A percentile compares a stretch with the other conserved stretches of the same genome.
These are phyloP conservation scores for Ascochyta rabiei DNA, from an alignment of 2,329 filamentous ascomycete genomes.

Conservation along the genomic window DNA sequence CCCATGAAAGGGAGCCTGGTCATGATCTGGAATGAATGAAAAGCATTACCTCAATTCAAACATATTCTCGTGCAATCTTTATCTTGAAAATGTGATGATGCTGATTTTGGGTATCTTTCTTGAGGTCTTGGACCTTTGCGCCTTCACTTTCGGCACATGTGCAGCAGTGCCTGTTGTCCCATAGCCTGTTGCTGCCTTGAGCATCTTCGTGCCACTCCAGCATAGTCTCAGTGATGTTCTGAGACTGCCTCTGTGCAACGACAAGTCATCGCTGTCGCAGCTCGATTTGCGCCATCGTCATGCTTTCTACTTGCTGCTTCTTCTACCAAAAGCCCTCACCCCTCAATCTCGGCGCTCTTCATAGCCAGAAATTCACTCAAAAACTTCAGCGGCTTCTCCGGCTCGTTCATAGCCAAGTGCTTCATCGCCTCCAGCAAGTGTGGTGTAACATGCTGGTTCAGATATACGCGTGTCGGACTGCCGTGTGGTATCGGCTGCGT, in stretches of 20 bases:
- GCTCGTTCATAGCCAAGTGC: conserved; percentile 56
- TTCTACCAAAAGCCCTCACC: conserved; percentile 15
- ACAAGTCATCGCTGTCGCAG: conserved; percentile 13
- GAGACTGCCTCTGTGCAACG: background rate
- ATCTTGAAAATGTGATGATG: conserved; percentile 16
- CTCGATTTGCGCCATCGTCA: background rate
- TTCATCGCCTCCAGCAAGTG: conserved; percentile 60
- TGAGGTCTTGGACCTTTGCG: background rate
- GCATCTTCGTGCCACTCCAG: background rate
- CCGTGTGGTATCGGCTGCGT: conserved; percentile 53
- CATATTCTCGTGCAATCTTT: conserved; percentile 23
- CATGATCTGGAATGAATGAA: conserved; percentile 48
- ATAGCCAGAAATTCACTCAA: conserved; percentile 55
- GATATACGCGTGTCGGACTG: conserved; percentile 55
- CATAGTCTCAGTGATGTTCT: background rate
- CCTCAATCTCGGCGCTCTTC: conserved; percentile 57
- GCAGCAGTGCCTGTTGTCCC: background rate
- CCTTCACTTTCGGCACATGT: conserved; percentile 4
- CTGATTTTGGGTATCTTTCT: conserved; percentile 28
- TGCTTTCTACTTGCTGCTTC: background rate
- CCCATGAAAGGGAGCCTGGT: conserved; percentile 33
- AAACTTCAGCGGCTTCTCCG: conserved; percentile 58
- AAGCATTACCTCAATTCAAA: conserved; percentile 41
- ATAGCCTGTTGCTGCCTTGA: background rate
- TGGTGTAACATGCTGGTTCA: conserved; percentile 58